phyloP scores from a whole-genome alignment of 2,329 filamentous ascomycete genomes.

The Fusarium zealandicum region DNA sequence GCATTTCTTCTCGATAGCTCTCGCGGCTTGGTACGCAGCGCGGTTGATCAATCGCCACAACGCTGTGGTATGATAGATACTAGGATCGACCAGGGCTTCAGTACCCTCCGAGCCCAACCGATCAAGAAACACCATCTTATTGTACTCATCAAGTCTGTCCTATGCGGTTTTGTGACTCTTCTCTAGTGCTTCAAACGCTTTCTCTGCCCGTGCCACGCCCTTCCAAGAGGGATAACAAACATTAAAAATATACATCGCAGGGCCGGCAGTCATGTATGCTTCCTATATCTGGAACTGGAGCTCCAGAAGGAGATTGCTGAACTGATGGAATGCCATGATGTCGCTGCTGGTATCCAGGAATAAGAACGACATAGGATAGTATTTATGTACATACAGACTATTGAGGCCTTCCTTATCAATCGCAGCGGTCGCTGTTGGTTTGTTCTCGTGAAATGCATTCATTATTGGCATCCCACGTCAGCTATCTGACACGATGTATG shows the following conservation, averaged over 20 bases:
- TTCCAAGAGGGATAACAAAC: constrained; percentile 40
- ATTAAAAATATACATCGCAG: constrained; percentile 42
- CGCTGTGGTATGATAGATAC: constrained; percentile 24
- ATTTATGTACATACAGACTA: too few relatives aligned
- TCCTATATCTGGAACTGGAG: constrained; percentile 40
- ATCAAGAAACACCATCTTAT: constrained; percentile 33
- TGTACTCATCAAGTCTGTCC: constrained; percentile 15
- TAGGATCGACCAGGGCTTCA: constrained; percentile 16
- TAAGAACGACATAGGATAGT: neutral
- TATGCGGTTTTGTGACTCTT: constrained; percentile 1
- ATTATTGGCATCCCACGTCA: constrained; percentile 4
- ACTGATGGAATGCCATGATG: constrained; percentile 34
- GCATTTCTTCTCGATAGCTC: neutral
- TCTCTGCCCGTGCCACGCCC: constrained; percentile 15
- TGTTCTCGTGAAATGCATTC: neutral
- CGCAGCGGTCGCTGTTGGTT: neutral
- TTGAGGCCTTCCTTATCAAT: neutral
- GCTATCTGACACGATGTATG: neutral
- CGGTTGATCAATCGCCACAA: constrained; percentile 16
- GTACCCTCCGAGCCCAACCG: constrained; percentile 6
- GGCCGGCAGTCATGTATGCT: constrained; percentile 13
- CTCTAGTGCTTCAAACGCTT: constrained; percentile 16
- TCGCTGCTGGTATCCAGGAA: neutral
- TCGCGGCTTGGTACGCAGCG: constrained; percentile 12
- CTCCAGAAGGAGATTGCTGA: constrained; percentile 33